Base-by-base conservation (phyloP, 2,329 filamentous ascomycete species). In the Plectosphaerella sp. region DNA sequence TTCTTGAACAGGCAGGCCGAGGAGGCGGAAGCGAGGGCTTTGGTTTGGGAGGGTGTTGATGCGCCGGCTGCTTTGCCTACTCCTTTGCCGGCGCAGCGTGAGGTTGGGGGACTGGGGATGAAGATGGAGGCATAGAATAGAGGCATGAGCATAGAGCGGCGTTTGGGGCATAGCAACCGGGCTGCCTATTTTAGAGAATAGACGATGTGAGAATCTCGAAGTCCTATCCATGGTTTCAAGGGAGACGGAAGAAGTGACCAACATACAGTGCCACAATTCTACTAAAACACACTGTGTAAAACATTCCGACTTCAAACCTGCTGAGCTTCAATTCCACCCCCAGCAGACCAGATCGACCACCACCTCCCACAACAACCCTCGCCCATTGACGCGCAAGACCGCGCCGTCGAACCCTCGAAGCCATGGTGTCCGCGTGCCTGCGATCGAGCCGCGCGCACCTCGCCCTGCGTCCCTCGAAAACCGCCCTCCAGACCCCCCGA, bases 1-100 rank as follows among this genome's bases (percentile, higher is more conserved):
- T 88, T 84, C 68, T 69, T 96, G 62, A 96, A 96, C 62, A 79
- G 87, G 62, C 74, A 75, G 56, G 89, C 89, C 2, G 89, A 91
- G 66, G 73, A 74, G 47, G 73, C 57, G 22, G 58, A 57, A 35
- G 48, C 54, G 20, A 47, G 46, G 14, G 45, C 45, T 3, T 45
- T 51, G 41, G 28, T 9, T 22, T 5, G 3, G 22, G 22, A 22
- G 22, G 22, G 36, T 39, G 36, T 3, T 33, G 28, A 3, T 33
- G 28, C 28, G 28, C 28, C 28, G 8, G 28, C 8, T 33, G 28
- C 28, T 22, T 22, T 22, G 22, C 22, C 22, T 33, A 7, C 28
- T 33, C 8, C 28, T 33, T 33, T 33, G 28, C 28, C 28, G 22
- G 22, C 22, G 28, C 16, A 36, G 45, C 14, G 14, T 3, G 45